Evolutionary conservation across 139 green algal species (phyloP).

Genomic region (Haematococcus lacustris): DNA sequence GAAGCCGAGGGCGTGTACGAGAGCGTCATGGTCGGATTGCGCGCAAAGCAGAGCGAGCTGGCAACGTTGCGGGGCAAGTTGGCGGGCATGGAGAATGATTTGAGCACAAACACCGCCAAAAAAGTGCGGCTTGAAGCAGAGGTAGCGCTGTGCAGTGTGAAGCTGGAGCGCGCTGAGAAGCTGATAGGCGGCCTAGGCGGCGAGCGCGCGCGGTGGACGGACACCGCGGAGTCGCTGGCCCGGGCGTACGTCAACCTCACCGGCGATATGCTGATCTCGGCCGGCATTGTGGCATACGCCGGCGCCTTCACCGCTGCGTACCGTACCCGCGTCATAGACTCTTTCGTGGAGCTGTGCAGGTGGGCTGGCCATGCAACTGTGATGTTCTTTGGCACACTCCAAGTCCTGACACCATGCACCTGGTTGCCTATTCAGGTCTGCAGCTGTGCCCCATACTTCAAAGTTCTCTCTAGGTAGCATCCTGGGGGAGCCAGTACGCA

Average conservation of each 20-base stretch:
- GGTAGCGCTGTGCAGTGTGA: slow-evolving; percentile 60
- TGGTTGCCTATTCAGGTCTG: too few species aligned
- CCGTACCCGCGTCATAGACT: slow-evolving; percentile 38
- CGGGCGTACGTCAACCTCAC: slow-evolving; percentile 54
- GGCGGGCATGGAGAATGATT: slow-evolving; percentile 58
- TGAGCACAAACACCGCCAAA: slow-evolving; percentile 55
- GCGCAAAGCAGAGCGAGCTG: slow-evolving; percentile 63
- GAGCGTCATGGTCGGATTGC: slow-evolving; percentile 56
- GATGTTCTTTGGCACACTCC: too few species aligned
- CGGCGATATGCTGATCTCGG: slow-evolving; percentile 70
- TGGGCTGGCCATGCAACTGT: too few species aligned
- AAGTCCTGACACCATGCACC: too few species aligned
- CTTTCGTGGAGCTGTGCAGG: slow-evolving; percentile 44
- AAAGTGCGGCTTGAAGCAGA: slow-evolving; percentile 62
- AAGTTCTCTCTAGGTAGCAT: slow-evolving; percentile 44
- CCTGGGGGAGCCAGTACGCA: slow-evolving; percentile 51
- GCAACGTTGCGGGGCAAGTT: slow-evolving; percentile 58
- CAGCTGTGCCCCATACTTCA: slow-evolving; percentile 33
- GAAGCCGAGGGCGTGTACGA: slow-evolving; percentile 60
- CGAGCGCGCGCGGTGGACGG: slow-evolving; percentile 50
- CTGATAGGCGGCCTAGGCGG: slow-evolving; percentile 59
- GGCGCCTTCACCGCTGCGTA: slow-evolving; percentile 64
- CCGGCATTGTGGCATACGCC: slow-evolving; percentile 59
- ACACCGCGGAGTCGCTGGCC: slow-evolving; percentile 41
- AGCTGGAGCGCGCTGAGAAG: slow-evolving; percentile 62